Conservation (phyloP, 257 asterid species). For the Oldenlandia corymbosa region DNA sequence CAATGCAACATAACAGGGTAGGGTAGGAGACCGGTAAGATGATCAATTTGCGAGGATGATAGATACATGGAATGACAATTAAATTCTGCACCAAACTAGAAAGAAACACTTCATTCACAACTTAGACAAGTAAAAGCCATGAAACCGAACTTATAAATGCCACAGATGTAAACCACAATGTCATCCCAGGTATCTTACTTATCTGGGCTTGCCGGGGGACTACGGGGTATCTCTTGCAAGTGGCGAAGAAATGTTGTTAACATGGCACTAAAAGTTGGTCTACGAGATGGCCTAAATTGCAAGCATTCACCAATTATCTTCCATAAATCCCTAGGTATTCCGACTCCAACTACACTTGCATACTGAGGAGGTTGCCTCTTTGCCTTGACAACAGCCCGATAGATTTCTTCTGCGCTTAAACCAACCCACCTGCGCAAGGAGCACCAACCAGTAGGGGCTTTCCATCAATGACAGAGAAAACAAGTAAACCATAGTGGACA, state of each 20-base stretch:
- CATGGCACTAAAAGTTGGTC: conserved; percentile 95
- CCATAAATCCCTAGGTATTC: conserved; percentile 97
- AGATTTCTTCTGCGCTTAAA: conserved; percentile 81
- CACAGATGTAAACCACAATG: conserved; percentile 9
- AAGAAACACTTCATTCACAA: background rate
- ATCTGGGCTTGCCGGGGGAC: conserved; percentile 95
- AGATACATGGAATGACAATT: background rate
- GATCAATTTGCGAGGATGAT: too few relatives aligned
- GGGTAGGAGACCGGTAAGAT: too few relatives aligned
- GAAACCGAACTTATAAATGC: background rate
- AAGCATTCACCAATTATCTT: conserved; percentile 99
- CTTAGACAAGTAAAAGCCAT: background rate
- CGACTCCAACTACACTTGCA: conserved; percentile 94
- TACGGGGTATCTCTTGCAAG: conserved; percentile 94
- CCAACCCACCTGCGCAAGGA: conserved; percentile 83
- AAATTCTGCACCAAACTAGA: background rate
- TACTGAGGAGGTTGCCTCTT: conserved; percentile 93
- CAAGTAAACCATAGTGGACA: background rate
- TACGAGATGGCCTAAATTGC: conserved; percentile 77
- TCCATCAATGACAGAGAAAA: conserved; percentile 8
- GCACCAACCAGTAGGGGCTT: conserved; percentile 13
- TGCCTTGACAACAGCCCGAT: conserved; percentile 78
- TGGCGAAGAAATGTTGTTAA: conserved; percentile 79
- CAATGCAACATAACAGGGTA: background rate
- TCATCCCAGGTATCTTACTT: conserved; percentile 50